These are phyloP conservation scores for Aspergillus intermedius DNA, from an alignment of 2,329 filamentous ascomycete species.

Conservation along the genomic window DNA sequence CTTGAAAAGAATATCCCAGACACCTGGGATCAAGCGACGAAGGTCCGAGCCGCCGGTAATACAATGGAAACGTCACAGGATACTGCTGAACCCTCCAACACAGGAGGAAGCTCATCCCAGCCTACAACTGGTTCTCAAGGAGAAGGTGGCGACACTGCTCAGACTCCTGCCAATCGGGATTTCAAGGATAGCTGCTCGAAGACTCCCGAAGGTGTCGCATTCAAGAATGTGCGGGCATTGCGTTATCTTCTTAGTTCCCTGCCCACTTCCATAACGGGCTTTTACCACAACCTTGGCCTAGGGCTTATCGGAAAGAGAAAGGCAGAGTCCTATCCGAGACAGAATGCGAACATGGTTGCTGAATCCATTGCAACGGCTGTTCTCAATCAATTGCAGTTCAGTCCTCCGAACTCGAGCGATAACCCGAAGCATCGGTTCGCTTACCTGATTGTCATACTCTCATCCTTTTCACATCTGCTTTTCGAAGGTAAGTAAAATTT, in stretches of 20 bases:
- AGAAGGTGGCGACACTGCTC: slow-evolving; percentile 15
- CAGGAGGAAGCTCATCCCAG: slow-evolving; percentile 14
- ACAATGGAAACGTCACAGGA: slow-evolving; percentile 38
- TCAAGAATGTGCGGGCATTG: slow-evolving; percentile 73
- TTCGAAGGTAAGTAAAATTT: slow-evolving; percentile 53
- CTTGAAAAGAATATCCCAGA: slow-evolving; percentile 68
- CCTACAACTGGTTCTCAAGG: slow-evolving; percentile 20
- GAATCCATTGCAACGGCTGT: slow-evolving; percentile 66
- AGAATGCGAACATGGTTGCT: slow-evolving; percentile 55
- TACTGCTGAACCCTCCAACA: slow-evolving; percentile 15
- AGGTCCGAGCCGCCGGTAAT: slow-evolving; percentile 33
- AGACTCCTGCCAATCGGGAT: slow-evolving; percentile 10
- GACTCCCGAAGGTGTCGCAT: slow-evolving; percentile 35
- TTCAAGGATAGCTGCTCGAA: slow-evolving; percentile 16
- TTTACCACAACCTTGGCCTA: slow-evolving; percentile 81
- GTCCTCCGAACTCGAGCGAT: slow-evolving; percentile 39
- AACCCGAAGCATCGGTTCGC: slow-evolving; percentile 60
- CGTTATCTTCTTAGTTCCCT: slow-evolving; percentile 71
- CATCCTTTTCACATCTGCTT: slow-evolving; percentile 69
- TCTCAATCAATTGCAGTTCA: slow-evolving; percentile 58
- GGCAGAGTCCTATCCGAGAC: slow-evolving; percentile 57
- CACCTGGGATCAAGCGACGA: slow-evolving; percentile 44
- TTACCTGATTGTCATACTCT: slow-evolving; percentile 76
- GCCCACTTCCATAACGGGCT: slow-evolving; percentile 70
- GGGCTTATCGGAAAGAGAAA: slow-evolving; percentile 69